These are phyloP conservation scores for Aspergillus sp. DNA, from an alignment of 2,329 filamentous ascomycete genomes.

Conservation along the genomic window DNA sequence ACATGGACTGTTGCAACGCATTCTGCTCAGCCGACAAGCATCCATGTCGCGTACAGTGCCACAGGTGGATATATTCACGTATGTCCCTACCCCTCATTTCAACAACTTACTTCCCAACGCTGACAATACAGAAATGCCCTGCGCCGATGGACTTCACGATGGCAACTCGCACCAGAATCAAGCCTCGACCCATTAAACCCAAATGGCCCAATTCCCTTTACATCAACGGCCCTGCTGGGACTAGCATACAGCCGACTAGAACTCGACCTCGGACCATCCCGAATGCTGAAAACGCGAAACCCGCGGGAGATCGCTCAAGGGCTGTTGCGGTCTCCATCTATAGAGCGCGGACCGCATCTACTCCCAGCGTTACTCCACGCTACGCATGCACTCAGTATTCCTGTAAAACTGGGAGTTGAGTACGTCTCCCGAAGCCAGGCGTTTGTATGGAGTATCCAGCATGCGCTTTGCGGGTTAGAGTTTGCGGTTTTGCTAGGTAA, in stretches of 20 bases:
- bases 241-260: slow-evolving; percentile 52
- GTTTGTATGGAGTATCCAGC: slow-evolving; percentile 26
- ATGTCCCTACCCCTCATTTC: neutral
- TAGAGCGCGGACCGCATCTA: slow-evolving; percentile 54
- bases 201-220: slow-evolving; percentile 64
- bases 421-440: slow-evolving; percentile 21
- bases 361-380: slow-evolving; percentile 65
- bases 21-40: too few relatives aligned
- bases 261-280: slow-evolving; percentile 25
- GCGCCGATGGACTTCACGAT: slow-evolving; percentile 40
- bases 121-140: slow-evolving; percentile 36
- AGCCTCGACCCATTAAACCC: slow-evolving; percentile 30
- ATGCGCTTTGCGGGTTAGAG: slow-evolving; percentile 26
- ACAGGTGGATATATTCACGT: too few relatives aligned
- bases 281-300: slow-evolving; percentile 62
- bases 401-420: slow-evolving; percentile 24
- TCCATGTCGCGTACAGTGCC: too few relatives aligned
- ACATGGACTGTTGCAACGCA: too few relatives aligned
- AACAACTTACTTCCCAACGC: neutral
- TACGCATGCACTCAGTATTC: slow-evolving; percentile 65
- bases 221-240: slow-evolving; percentile 62
- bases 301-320: slow-evolving; percentile 46
- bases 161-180: slow-evolving; percentile 43
- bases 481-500: slow-evolving; percentile 24
- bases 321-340: slow-evolving; percentile 49